Conservation (phyloP, 768 basidiomycete genomes). For the Mycena haematopus region DNA sequence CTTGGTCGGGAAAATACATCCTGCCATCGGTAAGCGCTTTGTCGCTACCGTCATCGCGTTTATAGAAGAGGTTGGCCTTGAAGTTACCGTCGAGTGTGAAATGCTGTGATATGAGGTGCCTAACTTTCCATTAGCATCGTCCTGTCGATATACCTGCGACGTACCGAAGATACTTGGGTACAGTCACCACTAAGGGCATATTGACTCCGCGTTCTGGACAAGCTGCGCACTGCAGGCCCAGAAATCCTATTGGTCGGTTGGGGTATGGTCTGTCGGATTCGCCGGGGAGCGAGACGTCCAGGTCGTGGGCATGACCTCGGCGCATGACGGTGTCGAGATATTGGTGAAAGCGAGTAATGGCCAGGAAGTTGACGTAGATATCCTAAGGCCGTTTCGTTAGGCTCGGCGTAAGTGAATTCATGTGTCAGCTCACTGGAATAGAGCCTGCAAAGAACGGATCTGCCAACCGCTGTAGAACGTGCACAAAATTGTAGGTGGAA, state of each 20-base stretch:
- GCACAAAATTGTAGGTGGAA: too few relatives aligned
- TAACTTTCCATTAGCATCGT: too few relatives aligned
- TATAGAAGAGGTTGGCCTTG: conserved; percentile 7
- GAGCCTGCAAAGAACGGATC: too few relatives aligned
- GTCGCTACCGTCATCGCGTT: not conserved
- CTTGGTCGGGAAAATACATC: not conserved
- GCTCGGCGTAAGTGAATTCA: too few relatives aligned
- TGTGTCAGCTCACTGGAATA: too few relatives aligned
- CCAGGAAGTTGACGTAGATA: conserved; percentile 19
- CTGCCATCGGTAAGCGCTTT: not conserved
- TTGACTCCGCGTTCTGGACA: conserved; percentile 17
- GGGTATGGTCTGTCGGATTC: not conserved
- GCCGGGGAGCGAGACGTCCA: not conserved
- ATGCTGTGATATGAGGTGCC: not conserved
- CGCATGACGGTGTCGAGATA: conserved; percentile 11
- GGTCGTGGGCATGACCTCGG: conserved; percentile 6
- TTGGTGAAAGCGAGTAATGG: conserved; percentile 17
- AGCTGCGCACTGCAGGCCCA: not conserved
- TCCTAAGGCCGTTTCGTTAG: too few relatives aligned
- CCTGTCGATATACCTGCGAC: not conserved
- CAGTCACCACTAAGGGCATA: conserved; percentile 3
- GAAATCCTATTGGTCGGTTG: not conserved
- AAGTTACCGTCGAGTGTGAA: too few relatives aligned
- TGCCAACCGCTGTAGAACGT: too few relatives aligned
- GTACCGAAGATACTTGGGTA: not conserved